phyloP scores from a whole-genome alignment of 1,139 yeast species.

The Kodamaea suecica region DNA sequence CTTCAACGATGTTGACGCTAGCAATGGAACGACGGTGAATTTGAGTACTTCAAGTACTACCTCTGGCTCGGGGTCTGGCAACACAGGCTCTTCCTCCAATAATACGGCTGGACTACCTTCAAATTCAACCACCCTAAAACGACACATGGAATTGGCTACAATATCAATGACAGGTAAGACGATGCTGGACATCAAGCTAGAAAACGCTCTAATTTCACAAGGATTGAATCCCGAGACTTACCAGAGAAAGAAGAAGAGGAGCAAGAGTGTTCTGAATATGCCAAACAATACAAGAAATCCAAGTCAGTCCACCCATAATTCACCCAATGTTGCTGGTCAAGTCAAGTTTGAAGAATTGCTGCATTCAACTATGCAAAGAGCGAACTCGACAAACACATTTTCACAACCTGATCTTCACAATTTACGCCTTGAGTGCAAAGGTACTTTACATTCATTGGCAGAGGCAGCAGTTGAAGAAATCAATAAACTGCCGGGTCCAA shows the following conservation, averaged over 20 bases:
- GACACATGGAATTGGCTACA: conserved; percentile 53
- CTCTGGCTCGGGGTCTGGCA: neutral
- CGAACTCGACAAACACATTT: conserved; percentile 3
- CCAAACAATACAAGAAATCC: neutral
- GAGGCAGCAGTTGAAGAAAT: conserved; percentile 24
- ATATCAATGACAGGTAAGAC: conserved; percentile 53
- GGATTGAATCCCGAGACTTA: conserved; percentile 45
- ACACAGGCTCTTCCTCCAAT: too few species aligned
- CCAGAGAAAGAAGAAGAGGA: conserved; percentile 9
- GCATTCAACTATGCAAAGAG: conserved; percentile 6
- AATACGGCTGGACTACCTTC: too few species aligned
- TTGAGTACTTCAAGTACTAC: conserved; percentile 4
- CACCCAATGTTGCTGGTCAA: neutral
- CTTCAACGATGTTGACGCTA: conserved; percentile 29
- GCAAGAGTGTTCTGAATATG: conserved; percentile 4
- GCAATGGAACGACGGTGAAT: neutral
- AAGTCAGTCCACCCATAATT: too few species aligned
- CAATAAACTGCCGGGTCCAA: conserved; percentile 13
- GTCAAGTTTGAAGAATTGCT: conserved; percentile 1
- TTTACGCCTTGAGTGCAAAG: conserved; percentile 13
- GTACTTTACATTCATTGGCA: conserved; percentile 20
- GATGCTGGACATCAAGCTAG: conserved; percentile 45
- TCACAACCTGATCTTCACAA: conserved; percentile 8
- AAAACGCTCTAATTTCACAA: conserved; percentile 45
- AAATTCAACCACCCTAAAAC: conserved; percentile 22